phyloP scores from a whole-genome alignment of 2,329 filamentous ascomycete genomes.

The Exophiala mesophila region DNA sequence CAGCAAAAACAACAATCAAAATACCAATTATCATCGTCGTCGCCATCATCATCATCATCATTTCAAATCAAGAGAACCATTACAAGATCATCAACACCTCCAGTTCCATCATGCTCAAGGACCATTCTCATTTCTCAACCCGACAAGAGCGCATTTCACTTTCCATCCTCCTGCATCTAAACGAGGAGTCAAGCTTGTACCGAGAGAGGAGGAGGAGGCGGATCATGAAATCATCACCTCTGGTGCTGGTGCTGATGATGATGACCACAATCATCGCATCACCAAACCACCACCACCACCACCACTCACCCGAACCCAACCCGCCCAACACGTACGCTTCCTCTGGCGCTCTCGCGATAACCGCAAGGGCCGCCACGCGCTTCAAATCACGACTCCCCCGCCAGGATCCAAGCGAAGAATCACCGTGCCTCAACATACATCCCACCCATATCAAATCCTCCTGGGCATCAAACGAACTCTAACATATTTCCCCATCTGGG shows the following conservation, averaged over 20 bases:
- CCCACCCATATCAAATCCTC: constrained; percentile 29
- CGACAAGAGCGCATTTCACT: constrained; percentile 39
- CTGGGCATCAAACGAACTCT: constrained; percentile 45
- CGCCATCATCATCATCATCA: too few relatives aligned
- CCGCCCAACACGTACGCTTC: constrained; percentile 26
- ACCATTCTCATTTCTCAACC: constrained; percentile 46
- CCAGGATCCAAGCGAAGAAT: constrained; percentile 25
- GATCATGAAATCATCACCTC: neutral
- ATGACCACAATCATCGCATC: too few relatives aligned
- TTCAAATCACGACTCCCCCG: constrained; percentile 34
- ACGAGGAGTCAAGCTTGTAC: neutral
- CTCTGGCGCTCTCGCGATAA: constrained; percentile 45
- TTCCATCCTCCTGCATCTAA: constrained; percentile 5
- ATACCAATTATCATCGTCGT: too few relatives aligned
- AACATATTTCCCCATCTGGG: constrained; percentile 50
- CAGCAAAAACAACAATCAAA: too few relatives aligned
- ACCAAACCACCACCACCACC: too few relatives aligned
- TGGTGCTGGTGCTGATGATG: too few relatives aligned
- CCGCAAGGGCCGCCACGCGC: constrained; percentile 44
- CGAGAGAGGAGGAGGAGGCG: neutral
- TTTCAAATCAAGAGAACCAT: constrained; percentile 4
- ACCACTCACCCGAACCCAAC: too few relatives aligned
- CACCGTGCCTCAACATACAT: constrained; percentile 33
- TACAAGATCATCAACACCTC: neutral
- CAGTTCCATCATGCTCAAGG: constrained; percentile 27